Percentiles rank a stretch among this genome's conserved stretches.
Evolutionary conservation across 768 basidiomycete genomes (phyloP).

Genomic region (Dacryopinax primogenitus): DNA sequence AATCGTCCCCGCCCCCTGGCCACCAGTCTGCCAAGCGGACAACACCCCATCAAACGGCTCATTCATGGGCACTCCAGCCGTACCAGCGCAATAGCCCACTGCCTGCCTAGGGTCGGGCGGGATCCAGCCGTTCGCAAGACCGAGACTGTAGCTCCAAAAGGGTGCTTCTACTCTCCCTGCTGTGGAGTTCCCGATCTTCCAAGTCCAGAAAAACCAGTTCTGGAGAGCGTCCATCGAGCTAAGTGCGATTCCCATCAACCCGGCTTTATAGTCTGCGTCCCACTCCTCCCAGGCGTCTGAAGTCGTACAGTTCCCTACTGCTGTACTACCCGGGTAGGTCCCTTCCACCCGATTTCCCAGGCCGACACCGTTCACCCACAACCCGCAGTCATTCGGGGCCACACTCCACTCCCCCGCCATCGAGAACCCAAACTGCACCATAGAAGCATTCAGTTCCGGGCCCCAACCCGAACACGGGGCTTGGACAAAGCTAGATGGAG

Average conservation of each 20-base stretch:
- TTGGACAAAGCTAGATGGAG: not conserved
- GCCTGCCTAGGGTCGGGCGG: conserved; percentile 30
- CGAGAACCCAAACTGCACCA: conserved; percentile 26
- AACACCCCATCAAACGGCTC: conserved; percentile 41
- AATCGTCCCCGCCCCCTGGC: conserved; percentile 39
- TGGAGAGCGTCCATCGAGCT: conserved; percentile 55
- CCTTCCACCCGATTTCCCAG: conserved; percentile 32
- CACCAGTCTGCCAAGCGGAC: conserved; percentile 58
- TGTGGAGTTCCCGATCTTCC: conserved; percentile 59
- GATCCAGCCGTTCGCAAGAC: conserved; percentile 32
- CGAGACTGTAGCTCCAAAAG: conserved; percentile 34
- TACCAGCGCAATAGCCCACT: conserved; percentile 26
- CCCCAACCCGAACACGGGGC: conserved; percentile 29
- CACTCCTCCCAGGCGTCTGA: conserved; percentile 44
- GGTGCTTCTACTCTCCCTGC: conserved; percentile 34
- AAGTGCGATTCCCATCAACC: conserved; percentile 39
- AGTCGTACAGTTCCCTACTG: conserved; percentile 29
- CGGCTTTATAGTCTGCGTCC: conserved; percentile 39
- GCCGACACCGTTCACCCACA: conserved; percentile 32
- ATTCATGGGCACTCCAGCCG: conserved; percentile 33
- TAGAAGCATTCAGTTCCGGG: conserved; percentile 26
- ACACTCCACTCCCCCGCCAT: conserved; percentile 31
- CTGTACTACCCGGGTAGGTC: conserved; percentile 20
- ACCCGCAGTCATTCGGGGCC: conserved; percentile 28
- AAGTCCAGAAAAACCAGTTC: conserved; percentile 68